phyloP scores from a whole-genome alignment of 768 basidiomycete genomes.

The Exidia glandulosa region DNA sequence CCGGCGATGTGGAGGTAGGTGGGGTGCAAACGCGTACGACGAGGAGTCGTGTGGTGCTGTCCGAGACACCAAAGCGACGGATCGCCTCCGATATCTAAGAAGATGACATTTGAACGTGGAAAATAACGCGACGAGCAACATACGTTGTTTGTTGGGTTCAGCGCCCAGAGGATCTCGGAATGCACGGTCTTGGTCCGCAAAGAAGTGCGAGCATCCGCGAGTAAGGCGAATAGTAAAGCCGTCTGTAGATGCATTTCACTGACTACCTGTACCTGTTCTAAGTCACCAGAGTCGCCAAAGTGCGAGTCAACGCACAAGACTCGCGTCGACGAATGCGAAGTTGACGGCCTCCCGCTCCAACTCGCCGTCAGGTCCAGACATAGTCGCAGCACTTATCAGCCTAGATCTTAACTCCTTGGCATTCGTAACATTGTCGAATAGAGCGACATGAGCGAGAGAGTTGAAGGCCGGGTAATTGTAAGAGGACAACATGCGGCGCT shows the following conservation, averaged over 20 bases:
- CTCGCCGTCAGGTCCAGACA: constrained; percentile 50
- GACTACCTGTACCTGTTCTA: constrained; percentile 68
- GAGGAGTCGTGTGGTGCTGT: constrained; percentile 49
- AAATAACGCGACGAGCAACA: constrained; percentile 6
- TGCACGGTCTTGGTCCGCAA: constrained; percentile 81
- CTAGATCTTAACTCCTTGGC: constrained; percentile 46
- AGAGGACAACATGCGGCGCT: too few species aligned
- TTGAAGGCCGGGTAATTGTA: constrained; percentile 14
- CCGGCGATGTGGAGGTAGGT: too few species aligned
- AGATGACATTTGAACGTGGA: not conserved
- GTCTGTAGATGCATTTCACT: constrained; percentile 74
- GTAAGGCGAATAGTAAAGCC: constrained; percentile 70
- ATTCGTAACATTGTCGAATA: constrained; percentile 61
- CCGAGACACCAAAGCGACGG: constrained; percentile 73
- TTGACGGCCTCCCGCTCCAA: constrained; percentile 67
- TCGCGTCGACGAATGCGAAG: constrained; percentile 84
- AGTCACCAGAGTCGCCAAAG: not conserved
- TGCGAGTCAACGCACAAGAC: constrained; percentile 41
- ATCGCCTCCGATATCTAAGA: constrained; percentile 79
- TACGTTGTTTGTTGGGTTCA: constrained; percentile 85
- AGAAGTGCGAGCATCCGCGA: constrained; percentile 45
- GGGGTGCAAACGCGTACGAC: constrained; percentile 62
- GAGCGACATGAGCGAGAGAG: constrained; percentile 42
- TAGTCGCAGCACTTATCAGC: constrained; percentile 59
- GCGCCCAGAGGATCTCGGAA: constrained; percentile 79